Conservation (phyloP, 345 rosid species). For the Gossypium sturtianum region DNA sequence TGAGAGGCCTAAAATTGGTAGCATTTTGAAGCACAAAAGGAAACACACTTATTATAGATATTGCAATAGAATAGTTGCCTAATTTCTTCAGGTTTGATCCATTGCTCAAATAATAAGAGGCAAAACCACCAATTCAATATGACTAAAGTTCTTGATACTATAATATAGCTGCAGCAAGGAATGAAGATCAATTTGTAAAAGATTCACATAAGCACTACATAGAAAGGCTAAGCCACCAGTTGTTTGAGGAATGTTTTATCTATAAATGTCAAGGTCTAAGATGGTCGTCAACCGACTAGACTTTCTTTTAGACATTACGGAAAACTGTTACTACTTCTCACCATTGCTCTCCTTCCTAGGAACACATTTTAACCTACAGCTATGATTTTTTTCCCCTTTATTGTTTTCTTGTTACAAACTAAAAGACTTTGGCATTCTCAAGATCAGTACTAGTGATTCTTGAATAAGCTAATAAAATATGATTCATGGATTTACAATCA, state of each 20-base stretch:
- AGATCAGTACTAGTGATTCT: not conserved
- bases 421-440: not conserved
- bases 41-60: not conserved
- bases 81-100: not conserved
- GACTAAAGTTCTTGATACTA: not conserved
- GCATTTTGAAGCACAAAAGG: not conserved
- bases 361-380: not conserved
- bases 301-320: not conserved
- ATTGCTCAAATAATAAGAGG: not conserved
- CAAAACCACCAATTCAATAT: not conserved
- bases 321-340: not conserved
- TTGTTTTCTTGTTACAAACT: not conserved
- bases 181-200: not conserved
- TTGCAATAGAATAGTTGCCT: not conserved
- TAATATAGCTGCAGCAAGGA: not conserved
- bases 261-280: not conserved
- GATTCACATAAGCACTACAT: not conserved
- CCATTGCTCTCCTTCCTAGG: not conserved
- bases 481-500: not conserved
- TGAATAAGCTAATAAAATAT: not conserved
- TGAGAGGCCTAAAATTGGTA: slow-evolving; percentile 57
- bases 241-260: not conserved
- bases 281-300: not conserved
- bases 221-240: not conserved
- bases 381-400: not conserved